Evolutionary conservation across 192 early-diverging fungal genomes (phyloP).

Genomic region (Coemansia guatemalensis): DNA sequence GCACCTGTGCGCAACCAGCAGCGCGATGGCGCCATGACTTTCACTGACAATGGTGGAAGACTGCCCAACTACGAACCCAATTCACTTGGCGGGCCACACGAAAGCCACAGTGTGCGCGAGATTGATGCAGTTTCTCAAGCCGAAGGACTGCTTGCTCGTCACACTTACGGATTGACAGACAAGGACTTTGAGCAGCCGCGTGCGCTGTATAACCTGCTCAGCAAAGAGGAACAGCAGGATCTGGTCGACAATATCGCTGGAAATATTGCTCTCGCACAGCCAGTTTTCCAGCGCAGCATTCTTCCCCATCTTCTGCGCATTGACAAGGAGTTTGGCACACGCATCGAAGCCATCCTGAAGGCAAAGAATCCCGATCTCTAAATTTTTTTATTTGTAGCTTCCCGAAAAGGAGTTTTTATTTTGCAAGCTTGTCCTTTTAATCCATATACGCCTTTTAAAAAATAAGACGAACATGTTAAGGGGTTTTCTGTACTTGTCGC

Average conservation of each 20-base stretch:
- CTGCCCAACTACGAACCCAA: slow-evolving; percentile 65
- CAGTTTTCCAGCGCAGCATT: slow-evolving; percentile 57
- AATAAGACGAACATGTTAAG: too few relatives aligned
- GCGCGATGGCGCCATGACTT: slow-evolving; percentile 63
- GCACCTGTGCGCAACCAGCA: slow-evolving; percentile 60
- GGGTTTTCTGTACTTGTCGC: too few relatives aligned
- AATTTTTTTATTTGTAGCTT: neutral
- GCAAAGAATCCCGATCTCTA: slow-evolving; percentile 3
- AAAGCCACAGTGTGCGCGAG: slow-evolving; percentile 22
- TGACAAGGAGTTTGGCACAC: slow-evolving; percentile 58
- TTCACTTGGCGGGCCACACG: slow-evolving; percentile 57
- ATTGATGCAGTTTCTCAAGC: slow-evolving; percentile 37
- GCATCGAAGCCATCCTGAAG: slow-evolving; percentile 43
- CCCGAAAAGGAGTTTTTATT: too few relatives aligned
- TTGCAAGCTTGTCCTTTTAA: too few relatives aligned
- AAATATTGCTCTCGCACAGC: slow-evolving; percentile 55
- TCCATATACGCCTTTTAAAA: too few relatives aligned
- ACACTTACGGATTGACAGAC: slow-evolving; percentile 54
- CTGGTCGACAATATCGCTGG: slow-evolving; percentile 61
- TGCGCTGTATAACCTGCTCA: slow-evolving; percentile 53
- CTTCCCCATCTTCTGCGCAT: slow-evolving; percentile 59
- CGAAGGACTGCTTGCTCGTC: slow-evolving; percentile 54
- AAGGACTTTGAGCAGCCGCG: slow-evolving; percentile 67
- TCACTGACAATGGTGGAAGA: slow-evolving; percentile 58
- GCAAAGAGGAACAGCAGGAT: slow-evolving; percentile 41